Conservation (phyloP, 164 flowering plant species). For the Macadamia tetraphylla region DNA sequence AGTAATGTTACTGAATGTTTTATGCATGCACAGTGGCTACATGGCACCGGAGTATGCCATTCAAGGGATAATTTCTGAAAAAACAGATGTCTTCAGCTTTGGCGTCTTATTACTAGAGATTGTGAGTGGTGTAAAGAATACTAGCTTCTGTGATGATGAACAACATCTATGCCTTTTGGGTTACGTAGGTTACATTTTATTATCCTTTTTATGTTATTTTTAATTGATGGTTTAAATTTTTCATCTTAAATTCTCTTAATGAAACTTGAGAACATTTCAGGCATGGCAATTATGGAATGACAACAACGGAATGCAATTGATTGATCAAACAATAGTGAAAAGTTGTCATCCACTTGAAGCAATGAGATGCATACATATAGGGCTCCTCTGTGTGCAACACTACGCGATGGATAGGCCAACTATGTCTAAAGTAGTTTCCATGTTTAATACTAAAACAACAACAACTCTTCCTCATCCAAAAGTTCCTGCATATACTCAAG, state of each 20-base stretch:
- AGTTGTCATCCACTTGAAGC: constrained; percentile 7
- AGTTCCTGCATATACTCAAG: constrained; percentile 11
- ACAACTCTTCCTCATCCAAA: constrained; percentile 9
- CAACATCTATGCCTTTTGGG: constrained; percentile 8
- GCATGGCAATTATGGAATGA: constrained; percentile 23
- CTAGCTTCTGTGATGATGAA: constrained; percentile 11
- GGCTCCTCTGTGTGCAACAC: constrained; percentile 26
- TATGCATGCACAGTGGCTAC: too few species aligned
- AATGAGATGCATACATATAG: constrained; percentile 22
- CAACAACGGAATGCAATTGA: constrained; percentile 12
- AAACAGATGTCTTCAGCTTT: constrained; percentile 21
- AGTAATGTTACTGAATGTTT: too few species aligned
- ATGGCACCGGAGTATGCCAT: too few species aligned
- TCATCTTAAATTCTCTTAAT: too few species aligned
- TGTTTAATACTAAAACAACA: constrained; percentile 14
- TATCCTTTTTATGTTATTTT: not conserved
- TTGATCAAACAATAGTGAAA: constrained; percentile 15
- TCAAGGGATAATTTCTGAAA: constrained; percentile 1
- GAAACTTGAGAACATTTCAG: constrained; percentile 2
- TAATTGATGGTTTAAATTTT: too few species aligned
- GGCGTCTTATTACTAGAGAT: constrained; percentile 18
- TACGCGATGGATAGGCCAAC: constrained; percentile 16
- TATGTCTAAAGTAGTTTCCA: constrained; percentile 16
- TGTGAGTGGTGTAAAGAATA: constrained; percentile 11
- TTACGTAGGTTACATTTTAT: constrained; percentile 6